phyloP scores from a whole-genome alignment of 495 filamentous ascomycete genomes.

The Chlorociboria aeruginascens region DNA sequence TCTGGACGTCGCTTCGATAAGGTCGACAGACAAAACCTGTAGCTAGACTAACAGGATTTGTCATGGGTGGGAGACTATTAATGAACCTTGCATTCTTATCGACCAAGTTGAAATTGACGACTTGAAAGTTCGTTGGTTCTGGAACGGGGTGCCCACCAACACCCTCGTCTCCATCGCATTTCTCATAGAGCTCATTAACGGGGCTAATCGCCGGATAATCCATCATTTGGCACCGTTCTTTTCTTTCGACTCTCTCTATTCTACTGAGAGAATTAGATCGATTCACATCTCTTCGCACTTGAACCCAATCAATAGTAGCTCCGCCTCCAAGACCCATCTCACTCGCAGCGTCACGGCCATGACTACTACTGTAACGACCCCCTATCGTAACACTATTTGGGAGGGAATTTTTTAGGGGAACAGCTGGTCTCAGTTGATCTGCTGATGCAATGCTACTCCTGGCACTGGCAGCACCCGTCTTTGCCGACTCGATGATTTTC shows the following conservation, averaged over 20 bases:
- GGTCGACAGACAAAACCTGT: constrained; percentile 90
- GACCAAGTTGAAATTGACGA: constrained; percentile 69
- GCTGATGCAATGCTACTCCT: constrained; percentile 70
- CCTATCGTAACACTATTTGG: constrained; percentile 40
- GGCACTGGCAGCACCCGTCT: constrained; percentile 82
- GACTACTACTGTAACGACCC: constrained; percentile 28
- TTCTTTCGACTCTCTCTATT: constrained; percentile 74
- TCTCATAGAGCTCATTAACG: constrained; percentile 75
- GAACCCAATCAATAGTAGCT: constrained; percentile 74
- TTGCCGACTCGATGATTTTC: constrained; percentile 88
- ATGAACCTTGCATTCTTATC: constrained; percentile 95
- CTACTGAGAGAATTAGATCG: constrained; percentile 83
- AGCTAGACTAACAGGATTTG: constrained; percentile 70
- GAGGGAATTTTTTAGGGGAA: constrained; percentile 30
- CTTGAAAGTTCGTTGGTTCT: constrained; percentile 73
- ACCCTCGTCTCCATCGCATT: constrained; percentile 83
- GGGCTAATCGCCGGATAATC: constrained; percentile 79
- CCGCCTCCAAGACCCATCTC: constrained; percentile 51
- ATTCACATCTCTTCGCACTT: constrained; percentile 90
- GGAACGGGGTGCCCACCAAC: constrained; percentile 70
- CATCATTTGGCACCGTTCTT: constrained; percentile 91
- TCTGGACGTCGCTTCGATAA: constrained; percentile 88
- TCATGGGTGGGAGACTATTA: constrained; percentile 78
- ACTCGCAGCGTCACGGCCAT: constrained; percentile 36
- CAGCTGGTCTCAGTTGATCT: constrained; percentile 31